Evolutionary conservation across 2,329 filamentous ascomycete genomes (phyloP).

Genomic region (Alternaria angustiovoidea): DNA sequence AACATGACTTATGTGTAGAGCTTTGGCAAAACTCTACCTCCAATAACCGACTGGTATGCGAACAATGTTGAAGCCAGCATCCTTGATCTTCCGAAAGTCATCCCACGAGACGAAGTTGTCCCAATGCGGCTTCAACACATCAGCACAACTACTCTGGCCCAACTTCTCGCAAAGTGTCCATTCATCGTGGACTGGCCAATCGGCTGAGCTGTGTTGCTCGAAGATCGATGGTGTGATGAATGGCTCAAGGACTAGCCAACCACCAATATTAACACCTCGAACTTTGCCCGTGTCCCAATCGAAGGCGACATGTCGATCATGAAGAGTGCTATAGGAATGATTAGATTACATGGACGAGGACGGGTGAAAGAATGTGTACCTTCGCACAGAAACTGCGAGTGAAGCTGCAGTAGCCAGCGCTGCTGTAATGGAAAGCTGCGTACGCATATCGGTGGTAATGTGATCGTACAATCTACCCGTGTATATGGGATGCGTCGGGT

Average conservation of each 20-base stretch:
- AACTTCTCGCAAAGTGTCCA: slow-evolving; percentile 60
- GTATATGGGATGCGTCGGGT: not conserved
- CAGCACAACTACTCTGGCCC: slow-evolving; percentile 54
- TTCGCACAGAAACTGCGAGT: slow-evolving; percentile 27
- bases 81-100: slow-evolving; percentile 65
- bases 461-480: not conserved
- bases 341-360: not conserved
- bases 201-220: slow-evolving; percentile 40
- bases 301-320: slow-evolving; percentile 32
- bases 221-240: slow-evolving; percentile 68
- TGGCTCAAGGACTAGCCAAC: slow-evolving; percentile 48
- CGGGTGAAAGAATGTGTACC: slow-evolving; percentile 13
- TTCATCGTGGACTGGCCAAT: slow-evolving; percentile 56
- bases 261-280: slow-evolving; percentile 46
- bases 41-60: slow-evolving; percentile 68
- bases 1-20: not conserved
- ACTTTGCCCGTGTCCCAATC: slow-evolving; percentile 57
- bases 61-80: slow-evolving; percentile 66
- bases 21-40: slow-evolving; percentile 53
- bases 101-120: slow-evolving; percentile 58
- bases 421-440: slow-evolving; percentile 13
- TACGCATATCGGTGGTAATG: slow-evolving; percentile 17
- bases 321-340: slow-evolving; percentile 2
- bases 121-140: slow-evolving; percentile 60
- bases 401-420: slow-evolving; percentile 17